Percentiles rank a stretch among this genome's conserved stretches.
These are phyloP conservation scores for Vitellaria paradoxa DNA, from an alignment of 179 eudicot species.

Conservation along the genomic window DNA sequence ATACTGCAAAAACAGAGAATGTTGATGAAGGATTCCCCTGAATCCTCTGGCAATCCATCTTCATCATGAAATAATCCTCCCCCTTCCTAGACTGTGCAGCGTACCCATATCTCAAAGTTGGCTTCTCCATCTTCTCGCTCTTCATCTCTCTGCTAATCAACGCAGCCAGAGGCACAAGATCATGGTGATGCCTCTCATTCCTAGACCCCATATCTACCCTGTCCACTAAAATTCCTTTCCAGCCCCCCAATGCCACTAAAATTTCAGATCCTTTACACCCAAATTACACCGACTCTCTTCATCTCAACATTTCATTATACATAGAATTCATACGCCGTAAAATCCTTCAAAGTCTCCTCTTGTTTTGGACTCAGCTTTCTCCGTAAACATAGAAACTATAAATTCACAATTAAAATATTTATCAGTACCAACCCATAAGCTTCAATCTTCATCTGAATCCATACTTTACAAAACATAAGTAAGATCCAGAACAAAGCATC, in stretches of 20 bases:
- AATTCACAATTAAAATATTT: neutral
- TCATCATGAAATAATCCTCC: constrained; percentile 67
- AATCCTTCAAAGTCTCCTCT: neutral
- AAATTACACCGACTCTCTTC: neutral
- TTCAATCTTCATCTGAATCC: constrained; percentile 12
- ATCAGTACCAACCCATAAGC: constrained; percentile 1
- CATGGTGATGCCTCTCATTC: constrained; percentile 52
- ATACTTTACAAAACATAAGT: neutral
- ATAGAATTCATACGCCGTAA: neutral
- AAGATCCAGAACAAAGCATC: constrained; percentile 12
- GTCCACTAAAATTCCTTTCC: neutral
- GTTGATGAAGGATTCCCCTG: constrained; percentile 56
- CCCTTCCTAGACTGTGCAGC: constrained; percentile 83
- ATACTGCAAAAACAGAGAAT: constrained; percentile 75
- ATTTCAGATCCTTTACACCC: neutral
- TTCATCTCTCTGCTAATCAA: constrained; percentile 65
- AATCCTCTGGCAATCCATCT: constrained; percentile 60
- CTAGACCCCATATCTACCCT: constrained; percentile 49
- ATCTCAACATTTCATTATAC: constrained; percentile 1
- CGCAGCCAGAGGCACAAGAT: constrained; percentile 69
- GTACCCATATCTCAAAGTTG: constrained; percentile 57
- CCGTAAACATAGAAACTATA: neutral
- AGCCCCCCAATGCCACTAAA: neutral
- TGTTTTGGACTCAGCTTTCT: constrained; percentile 5
- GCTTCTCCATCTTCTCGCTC: constrained; percentile 83